phyloP scores from a whole-genome alignment of 1,139 yeast species.

The Pneumocystis carinii region DNA sequence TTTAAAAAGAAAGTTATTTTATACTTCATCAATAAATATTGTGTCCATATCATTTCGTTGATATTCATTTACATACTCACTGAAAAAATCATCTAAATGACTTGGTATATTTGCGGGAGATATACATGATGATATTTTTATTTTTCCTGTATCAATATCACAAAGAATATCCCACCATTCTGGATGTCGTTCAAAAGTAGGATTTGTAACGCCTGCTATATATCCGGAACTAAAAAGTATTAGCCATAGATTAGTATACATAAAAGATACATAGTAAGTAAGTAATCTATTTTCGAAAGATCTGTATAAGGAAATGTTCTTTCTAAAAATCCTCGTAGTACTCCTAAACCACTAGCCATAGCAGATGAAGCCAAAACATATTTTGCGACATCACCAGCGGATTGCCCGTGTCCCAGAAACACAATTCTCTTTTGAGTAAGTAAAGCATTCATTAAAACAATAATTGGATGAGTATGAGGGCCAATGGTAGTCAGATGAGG shows the following conservation, averaged over 20 bases:
- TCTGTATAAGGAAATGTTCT: conserved; percentile 47
- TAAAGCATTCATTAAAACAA: conserved; percentile 41
- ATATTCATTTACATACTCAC: conserved; percentile 9
- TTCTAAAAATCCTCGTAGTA: conserved; percentile 36
- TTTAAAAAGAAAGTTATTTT: background rate
- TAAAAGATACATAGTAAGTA: conserved; percentile 25
- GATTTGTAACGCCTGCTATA: conserved; percentile 55
- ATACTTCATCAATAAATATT: conserved; percentile 22
- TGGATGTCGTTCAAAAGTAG: conserved; percentile 45
- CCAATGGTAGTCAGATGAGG: conserved; percentile 37
- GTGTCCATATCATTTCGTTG: conserved; percentile 15
- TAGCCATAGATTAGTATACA: background rate
- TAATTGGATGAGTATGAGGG: conserved; percentile 42
- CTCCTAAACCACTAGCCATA: conserved; percentile 40
- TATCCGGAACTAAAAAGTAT: conserved; percentile 27
- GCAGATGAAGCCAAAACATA: conserved; percentile 39
- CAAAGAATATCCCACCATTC: conserved; percentile 46
- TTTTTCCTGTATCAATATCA: conserved; percentile 36
- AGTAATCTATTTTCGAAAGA: conserved; percentile 42
- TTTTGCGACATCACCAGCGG: conserved; percentile 43
- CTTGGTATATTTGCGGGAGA: conserved; percentile 1
- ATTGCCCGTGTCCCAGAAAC: conserved; percentile 40
- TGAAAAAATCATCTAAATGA: conserved; percentile 3
- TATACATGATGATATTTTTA: conserved; percentile 25
- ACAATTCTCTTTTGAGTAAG: conserved; percentile 44